Evolutionary conservation across 345 rosid species (phyloP).

Genomic region (Raphanus sativus): DNA sequence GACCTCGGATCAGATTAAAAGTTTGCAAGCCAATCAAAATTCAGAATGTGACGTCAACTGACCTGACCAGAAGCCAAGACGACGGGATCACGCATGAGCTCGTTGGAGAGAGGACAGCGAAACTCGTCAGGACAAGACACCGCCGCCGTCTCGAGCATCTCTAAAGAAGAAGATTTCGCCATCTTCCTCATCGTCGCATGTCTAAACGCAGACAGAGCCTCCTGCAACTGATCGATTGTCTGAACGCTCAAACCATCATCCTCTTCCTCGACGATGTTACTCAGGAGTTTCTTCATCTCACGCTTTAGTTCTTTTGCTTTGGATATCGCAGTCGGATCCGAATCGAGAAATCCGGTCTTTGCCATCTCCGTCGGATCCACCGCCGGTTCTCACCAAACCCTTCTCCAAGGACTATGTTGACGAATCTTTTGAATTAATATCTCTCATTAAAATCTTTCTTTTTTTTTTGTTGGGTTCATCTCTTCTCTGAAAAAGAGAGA

Average conservation of each 20-base stretch:
- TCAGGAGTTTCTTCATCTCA: constrained; percentile 67
- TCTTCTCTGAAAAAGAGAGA: background rate
- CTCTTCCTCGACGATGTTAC: constrained; percentile 40
- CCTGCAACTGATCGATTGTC: constrained; percentile 69
- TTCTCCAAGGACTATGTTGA: constrained; percentile 6
- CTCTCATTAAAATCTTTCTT: background rate
- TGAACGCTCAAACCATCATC: constrained; percentile 56
- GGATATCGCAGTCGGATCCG: constrained; percentile 65
- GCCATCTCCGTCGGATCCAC: constrained; percentile 53
- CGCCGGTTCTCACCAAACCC: constrained; percentile 28
- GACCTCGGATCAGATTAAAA: background rate
- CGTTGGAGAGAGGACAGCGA: constrained; percentile 81
- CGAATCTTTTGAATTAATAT: constrained; percentile 5
- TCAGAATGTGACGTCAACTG: constrained; percentile 13
- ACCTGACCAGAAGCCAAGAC: constrained; percentile 90
- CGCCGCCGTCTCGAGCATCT: constrained; percentile 47
- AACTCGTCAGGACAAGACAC: constrained; percentile 74
- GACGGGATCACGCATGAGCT: constrained; percentile 94
- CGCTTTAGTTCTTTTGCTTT: constrained; percentile 67
- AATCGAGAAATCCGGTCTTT: constrained; percentile 57
- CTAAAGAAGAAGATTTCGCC: constrained; percentile 50
- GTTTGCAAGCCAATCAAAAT: constrained; percentile 14
- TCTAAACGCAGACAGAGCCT: constrained; percentile 52
- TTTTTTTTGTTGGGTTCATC: background rate
- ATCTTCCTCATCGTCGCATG: constrained; percentile 58